Evolutionary conservation across 495 filamentous ascomycete genomes (phyloP), one percentile per base, ranked within the genome.

Genomic region (Collariella sp.): DNA sequence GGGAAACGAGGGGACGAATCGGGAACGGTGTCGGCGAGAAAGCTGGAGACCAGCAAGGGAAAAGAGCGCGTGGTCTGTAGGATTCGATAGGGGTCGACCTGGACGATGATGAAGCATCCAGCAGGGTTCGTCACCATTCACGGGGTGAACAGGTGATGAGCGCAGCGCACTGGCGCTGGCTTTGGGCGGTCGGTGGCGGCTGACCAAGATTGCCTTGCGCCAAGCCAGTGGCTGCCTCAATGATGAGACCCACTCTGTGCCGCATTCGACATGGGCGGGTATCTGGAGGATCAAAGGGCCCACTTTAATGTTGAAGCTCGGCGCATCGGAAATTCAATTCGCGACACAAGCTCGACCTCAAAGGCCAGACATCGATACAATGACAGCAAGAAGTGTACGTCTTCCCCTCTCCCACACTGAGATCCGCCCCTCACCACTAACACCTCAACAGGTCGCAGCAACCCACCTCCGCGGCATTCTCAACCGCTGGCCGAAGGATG

Each of bases 401-500:
- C 13, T 23, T 26, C 22, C n/a, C 12, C 39, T n/a, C n/a, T n/a
- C n/a, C n/a, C n/a, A n/a, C n/a, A n/a, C n/a, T n/a, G n/a, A n/a
- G n/a, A n/a, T n/a, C n/a, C n/a, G n/a, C n/a, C n/a, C n/a, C n/a
- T n/a, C n/a, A n/a, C n/a, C n/a, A 41, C 50, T 1, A 51, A 48
- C 5, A 6, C 10, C 29, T 7, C 23, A 45, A 23, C 58, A 65
- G 62, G 31, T 56, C 59, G 62, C 60, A 19, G 50, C 46, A 29
- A 52, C 50, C 29, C 56, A 59, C 38, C 64, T 82, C 74, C 73
- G 82, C 52, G 82, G 78, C 70, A 83, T 85, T 55, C 72, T 94
- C 50, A 72, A 77, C 58, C 82, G 80, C 60, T 95, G 89, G 89
- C 90, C 90, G 44, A 74, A 76, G 55, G 88, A 94, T 65, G 63